These are phyloP conservation scores for Grosmannia serpens DNA, from an alignment of 2,329 filamentous ascomycete species.

Conservation along the genomic window DNA sequence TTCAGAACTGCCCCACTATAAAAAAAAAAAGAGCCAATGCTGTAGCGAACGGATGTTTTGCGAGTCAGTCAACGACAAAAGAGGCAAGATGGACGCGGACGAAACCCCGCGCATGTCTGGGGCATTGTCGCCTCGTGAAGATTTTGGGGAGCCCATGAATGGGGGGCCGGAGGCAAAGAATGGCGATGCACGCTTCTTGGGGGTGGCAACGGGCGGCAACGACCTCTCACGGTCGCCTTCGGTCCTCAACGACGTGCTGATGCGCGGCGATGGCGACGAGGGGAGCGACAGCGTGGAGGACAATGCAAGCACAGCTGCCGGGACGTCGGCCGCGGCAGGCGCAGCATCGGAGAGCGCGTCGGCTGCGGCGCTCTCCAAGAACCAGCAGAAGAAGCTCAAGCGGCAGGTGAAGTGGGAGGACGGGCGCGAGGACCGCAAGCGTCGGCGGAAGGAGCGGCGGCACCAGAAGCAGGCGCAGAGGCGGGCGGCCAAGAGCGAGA, in stretches of 20 bases:
- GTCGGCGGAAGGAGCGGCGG: slow-evolving; percentile 43
- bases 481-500: slow-evolving; percentile 36
- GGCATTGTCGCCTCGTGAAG: neutral
- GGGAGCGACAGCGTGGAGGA: neutral
- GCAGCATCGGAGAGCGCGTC: neutral
- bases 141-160: neutral
- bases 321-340: neutral
- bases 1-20: neutral
- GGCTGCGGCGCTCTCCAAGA: slow-evolving; percentile 56
- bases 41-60: neutral
- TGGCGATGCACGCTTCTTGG: neutral
- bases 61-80: neutral
- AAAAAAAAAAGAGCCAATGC: neutral
- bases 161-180: neutral
- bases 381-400: slow-evolving; percentile 68
- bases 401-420: slow-evolving; percentile 67
- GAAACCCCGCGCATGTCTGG: slow-evolving; percentile 1
- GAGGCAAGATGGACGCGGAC: slow-evolving; percentile 1
- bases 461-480: slow-evolving; percentile 34
- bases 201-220: neutral
- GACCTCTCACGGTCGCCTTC: slow-evolving; percentile 1
- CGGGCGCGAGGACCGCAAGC: slow-evolving; percentile 46
- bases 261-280: neutral
- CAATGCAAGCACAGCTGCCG: neutral
- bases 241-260: slow-evolving; percentile 1